These are phyloP conservation scores for Tardiomyces depauwii DNA, from an alignment of 1,139 yeast species.

Conservation along the genomic window DNA sequence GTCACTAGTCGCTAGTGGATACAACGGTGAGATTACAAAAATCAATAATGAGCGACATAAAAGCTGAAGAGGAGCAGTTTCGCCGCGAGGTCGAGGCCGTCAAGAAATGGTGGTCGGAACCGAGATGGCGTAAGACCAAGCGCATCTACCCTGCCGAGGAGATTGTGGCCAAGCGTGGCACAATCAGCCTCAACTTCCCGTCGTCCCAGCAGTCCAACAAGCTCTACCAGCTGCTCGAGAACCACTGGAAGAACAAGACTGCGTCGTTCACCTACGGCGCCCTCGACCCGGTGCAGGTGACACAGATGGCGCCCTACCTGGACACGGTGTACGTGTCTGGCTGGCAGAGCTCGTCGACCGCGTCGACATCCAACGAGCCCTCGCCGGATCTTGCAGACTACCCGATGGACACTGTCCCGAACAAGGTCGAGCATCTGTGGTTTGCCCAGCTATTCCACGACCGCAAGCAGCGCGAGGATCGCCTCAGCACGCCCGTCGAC, in stretches of 20 bases:
- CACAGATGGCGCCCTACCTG: slow-evolving; percentile 93
- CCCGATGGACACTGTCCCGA: slow-evolving; percentile 98
- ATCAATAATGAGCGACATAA: slow-evolving; percentile 33
- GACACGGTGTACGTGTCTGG: slow-evolving; percentile 93
- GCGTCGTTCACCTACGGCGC: slow-evolving; percentile 93
- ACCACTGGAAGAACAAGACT: slow-evolving; percentile 65
- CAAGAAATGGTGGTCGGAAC: slow-evolving; percentile 83
- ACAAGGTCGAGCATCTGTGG: slow-evolving; percentile 94
- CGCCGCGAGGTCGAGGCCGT: slow-evolving; percentile 63
- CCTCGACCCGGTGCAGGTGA: slow-evolving; percentile 87
- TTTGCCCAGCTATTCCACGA: slow-evolving; percentile 96
- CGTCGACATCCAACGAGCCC: slow-evolving; percentile 94
- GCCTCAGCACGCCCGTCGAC: slow-evolving; percentile 46
- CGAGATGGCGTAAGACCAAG: slow-evolving; percentile 83
- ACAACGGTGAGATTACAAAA: too few relatives aligned
- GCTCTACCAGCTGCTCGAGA: slow-evolving; percentile 53
- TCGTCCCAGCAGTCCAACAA: slow-evolving; percentile 79
- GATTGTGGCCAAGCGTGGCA: slow-evolving; percentile 81
- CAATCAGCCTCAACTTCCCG: slow-evolving; percentile 56
- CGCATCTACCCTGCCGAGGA: slow-evolving; percentile 85
- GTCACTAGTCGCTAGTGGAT: too few relatives aligned
- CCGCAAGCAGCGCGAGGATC: slow-evolving; percentile 87
- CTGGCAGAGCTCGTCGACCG: slow-evolving; percentile 98
- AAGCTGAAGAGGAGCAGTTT: slow-evolving; percentile 54
- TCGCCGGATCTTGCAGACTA: slow-evolving; percentile 98